Percentiles rank a stretch among this genome's conserved stretches.
phyloP scores from a whole-genome alignment of 257 asterid genomes.

The Solanum pinnatisectum region DNA sequence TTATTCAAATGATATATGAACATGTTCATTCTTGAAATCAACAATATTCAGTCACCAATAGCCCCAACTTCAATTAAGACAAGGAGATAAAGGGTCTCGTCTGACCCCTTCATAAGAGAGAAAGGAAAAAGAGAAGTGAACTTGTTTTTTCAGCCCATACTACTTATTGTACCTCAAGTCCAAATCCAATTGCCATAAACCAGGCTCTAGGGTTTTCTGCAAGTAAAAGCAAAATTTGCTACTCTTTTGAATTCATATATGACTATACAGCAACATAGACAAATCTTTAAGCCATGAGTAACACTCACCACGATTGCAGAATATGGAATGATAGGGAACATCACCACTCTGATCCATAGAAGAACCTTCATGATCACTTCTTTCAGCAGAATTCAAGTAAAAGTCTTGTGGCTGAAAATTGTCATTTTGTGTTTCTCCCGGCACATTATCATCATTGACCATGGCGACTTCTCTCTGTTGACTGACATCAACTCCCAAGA shows the following conservation, averaged over 20 bases:
- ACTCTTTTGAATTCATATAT: not conserved
- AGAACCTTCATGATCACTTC: slow-evolving; percentile 23
- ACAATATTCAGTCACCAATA: not conserved
- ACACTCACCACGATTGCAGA: slow-evolving; percentile 47
- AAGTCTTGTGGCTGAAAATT: slow-evolving; percentile 20
- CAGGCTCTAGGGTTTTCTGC: not conserved
- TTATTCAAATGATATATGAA: not conserved
- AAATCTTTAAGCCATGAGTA: not conserved
- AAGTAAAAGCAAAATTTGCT: not conserved
- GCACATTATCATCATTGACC: slow-evolving; percentile 25
- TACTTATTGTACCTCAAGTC: not conserved
- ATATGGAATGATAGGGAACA: slow-evolving; percentile 51
- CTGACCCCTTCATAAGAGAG: not conserved
- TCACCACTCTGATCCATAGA: slow-evolving; percentile 22
- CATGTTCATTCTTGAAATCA: not conserved
- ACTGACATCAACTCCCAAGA: slow-evolving; percentile 4
- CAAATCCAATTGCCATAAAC: not conserved
- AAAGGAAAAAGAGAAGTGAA: not conserved
- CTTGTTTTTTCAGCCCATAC: not conserved
- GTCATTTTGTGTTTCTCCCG: slow-evolving; percentile 20
- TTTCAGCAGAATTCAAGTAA: slow-evolving; percentile 20
- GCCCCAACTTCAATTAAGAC: not conserved
- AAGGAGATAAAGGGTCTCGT: not conserved
- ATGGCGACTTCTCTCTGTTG: slow-evolving; percentile 12
- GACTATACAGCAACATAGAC: not conserved